Conservation (phyloP, 306 rosid species). For the Sophora flavescens region DNA sequence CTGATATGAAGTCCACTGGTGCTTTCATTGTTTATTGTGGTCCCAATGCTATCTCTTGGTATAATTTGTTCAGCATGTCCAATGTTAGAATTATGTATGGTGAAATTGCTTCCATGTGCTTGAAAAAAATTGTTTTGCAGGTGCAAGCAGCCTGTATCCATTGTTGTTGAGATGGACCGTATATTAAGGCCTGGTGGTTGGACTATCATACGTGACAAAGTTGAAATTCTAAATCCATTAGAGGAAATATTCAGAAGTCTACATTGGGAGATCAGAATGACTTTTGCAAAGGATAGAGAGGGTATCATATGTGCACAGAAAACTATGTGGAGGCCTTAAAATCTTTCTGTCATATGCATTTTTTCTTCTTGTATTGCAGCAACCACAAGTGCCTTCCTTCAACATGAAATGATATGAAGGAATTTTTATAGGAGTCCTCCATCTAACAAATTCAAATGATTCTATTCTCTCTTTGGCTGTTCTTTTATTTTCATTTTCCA, state of each 20-base stretch:
- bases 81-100: not conserved
- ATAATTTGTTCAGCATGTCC: no score
- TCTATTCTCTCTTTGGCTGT: constrained; percentile 12
- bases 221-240: constrained; percentile 75
- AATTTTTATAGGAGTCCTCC: not conserved
- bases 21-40: no score
- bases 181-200: constrained; percentile 91
- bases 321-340: constrained; percentile 83
- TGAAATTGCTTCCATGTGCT: constrained; percentile 1
- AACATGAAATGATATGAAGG: constrained; percentile 30
- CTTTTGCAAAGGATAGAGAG: constrained; percentile 72
- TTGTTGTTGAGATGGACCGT: constrained; percentile 96
- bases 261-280: constrained; percentile 87
- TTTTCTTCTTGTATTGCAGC: constrained; percentile 22
- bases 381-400: constrained; percentile 31
- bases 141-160: constrained; percentile 83
- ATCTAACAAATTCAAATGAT: constrained; percentile 14
- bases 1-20: no score
- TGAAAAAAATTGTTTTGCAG: constrained; percentile 53
- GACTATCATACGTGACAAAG: constrained; percentile 88
- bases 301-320: constrained; percentile 91
- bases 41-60: no score
- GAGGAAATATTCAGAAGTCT: constrained; percentile 78
- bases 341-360: constrained; percentile 12
- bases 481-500: constrained; percentile 2